These are phyloP conservation scores for Calonectria pteridis DNA, from an alignment of 2,329 filamentous ascomycete species.

Conservation along the genomic window DNA sequence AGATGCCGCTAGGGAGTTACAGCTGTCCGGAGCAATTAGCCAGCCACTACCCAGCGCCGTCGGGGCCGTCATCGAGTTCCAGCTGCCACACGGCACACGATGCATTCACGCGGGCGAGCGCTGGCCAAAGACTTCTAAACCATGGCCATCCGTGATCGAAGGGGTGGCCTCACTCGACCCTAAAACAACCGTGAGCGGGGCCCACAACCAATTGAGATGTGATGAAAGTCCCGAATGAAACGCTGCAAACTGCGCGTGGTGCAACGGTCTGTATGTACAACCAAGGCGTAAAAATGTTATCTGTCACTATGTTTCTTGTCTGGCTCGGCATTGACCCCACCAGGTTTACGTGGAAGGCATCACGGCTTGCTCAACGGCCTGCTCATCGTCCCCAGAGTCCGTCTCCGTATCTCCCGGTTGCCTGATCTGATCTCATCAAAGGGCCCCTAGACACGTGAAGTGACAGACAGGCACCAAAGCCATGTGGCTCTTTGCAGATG, in stretches of 20 bases:
- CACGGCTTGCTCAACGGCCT: neutral
- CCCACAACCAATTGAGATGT: slow-evolving; percentile 15
- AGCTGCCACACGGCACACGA: slow-evolving; percentile 5
- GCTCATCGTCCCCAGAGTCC: neutral
- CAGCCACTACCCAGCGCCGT: neutral
- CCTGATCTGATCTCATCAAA: neutral
- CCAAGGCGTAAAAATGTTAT: slow-evolving; percentile 10
- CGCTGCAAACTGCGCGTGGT: neutral
- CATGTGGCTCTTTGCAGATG: slow-evolving; percentile 3
- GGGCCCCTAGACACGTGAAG: slow-evolving; percentile 11
- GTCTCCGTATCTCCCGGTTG: neutral
- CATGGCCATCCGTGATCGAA: slow-evolving; percentile 6
- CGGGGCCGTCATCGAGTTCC: slow-evolving; percentile 5
- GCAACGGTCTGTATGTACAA: neutral
- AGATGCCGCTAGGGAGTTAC: neutral
- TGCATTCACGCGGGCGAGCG: neutral
- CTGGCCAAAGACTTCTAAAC: slow-evolving; percentile 2
- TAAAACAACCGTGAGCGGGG: slow-evolving; percentile 14
- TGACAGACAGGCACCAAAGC: slow-evolving; percentile 15
- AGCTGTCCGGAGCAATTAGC: neutral
- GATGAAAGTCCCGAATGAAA: slow-evolving; percentile 12
- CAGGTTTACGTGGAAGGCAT: neutral
- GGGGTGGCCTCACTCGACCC: neutral
- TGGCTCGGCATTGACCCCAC: neutral
- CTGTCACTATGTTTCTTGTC: slow-evolving; percentile 15